Base-by-base conservation (phyloP, 2,329 filamentous ascomycete species). In the Lachnellula suecica region DNA sequence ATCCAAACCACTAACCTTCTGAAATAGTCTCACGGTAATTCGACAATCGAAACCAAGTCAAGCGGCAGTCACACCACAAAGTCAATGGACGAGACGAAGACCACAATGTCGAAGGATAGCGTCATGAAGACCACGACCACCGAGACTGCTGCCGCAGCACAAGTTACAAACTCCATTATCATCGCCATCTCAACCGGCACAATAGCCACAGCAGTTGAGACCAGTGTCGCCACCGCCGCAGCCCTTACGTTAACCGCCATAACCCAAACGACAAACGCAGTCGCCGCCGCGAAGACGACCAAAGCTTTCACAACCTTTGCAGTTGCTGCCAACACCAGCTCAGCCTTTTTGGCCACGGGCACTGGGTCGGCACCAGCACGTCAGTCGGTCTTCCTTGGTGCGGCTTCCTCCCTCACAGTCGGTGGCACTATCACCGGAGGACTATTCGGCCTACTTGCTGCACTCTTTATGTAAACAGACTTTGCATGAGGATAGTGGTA, bases 351-450 rank as follows among this genome's bases (percentile, higher is more conserved):
- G 10, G 20, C 34, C 24, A 48, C 46, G n/a, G 46, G 46, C 13
- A 48, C 46, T 22, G 46, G 46, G 2, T 29, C 23, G 27, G 46
- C 22, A 17, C 22, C 34, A 6, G n/a, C 46, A 17, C 17, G n/a
- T n/a, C n/a, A 20, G 20, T 27, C 47, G 13, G 27, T 24, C 1
- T 54, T 54, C 37, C 50, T 43, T 3, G 47, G 51, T n/a, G 49
- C 40, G 22, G 48, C 49, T 6, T 15, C 37, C n/a, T 11, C 37
- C 9, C 4, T 43, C 5, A n/a, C 19, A 25, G 40, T 43, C 2
- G 22, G 40, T n/a, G 40, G 40, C 7, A 43, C 20, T n/a, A n/a
- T 43, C 13, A n/a, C 22, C 13, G 40, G 40, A 15, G 40, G 40
- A 13, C 6, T 43, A 22, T 25, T 43, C 17, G 40, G 40, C 22